Conservation (phyloP, 495 filamentous ascomycete genomes). For the Tuber calosporum region DNA sequence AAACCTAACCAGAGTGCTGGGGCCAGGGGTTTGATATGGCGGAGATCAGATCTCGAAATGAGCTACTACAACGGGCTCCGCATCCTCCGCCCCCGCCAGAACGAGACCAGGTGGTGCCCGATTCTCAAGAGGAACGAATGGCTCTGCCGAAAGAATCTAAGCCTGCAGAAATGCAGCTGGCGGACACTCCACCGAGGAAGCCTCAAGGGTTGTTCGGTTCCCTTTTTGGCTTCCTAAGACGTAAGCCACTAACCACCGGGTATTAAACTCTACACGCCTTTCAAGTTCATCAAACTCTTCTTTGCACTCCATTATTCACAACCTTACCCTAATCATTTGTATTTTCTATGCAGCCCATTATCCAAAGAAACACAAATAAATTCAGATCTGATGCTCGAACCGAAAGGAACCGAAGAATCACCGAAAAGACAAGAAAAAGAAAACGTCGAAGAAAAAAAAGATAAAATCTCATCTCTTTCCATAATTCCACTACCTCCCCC, state of each 20-base stretch:
- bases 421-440: background rate
- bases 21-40: background rate
- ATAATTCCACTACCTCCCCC: background rate
- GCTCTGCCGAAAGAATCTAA: background rate
- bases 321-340: background rate
- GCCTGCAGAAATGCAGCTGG: background rate
- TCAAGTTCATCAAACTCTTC: background rate
- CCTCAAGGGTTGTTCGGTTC: background rate
- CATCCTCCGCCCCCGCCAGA: background rate
- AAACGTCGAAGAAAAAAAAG: background rate
- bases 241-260: slow-evolving; percentile 2
- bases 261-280: slow-evolving; percentile 3
- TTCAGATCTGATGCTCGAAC: background rate
- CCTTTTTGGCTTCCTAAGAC: background rate
- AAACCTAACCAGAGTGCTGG: background rate
- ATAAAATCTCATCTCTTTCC: background rate
- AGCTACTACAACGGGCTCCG: background rate
- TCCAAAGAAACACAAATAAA: background rate
- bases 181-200: background rate
- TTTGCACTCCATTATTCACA: background rate
- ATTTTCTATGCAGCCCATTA: background rate
- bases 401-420: background rate
- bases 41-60: background rate
- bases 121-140: background rate
- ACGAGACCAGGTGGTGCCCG: background rate